phyloP scores from a whole-genome alignment of 805 yeast genomes.

The Metschnikowia continentalis region DNA sequence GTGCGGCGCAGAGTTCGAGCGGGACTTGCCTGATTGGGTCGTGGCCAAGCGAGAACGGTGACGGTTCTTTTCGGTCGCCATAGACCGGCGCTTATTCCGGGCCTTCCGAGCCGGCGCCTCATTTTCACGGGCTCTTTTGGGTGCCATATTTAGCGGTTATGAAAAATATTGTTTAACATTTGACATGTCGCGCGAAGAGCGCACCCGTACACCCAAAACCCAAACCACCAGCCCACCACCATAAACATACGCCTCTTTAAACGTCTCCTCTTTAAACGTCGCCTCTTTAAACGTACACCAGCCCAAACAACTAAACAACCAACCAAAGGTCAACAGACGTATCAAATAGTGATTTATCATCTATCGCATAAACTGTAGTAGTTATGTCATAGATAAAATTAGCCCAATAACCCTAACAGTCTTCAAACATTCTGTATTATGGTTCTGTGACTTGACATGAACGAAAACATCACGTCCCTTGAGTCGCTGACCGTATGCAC shows the following conservation, averaged over 20 bases:
- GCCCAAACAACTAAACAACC: no score
- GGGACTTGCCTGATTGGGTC: neutral
- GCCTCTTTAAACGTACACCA: no score
- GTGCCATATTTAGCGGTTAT: constrained; percentile 5
- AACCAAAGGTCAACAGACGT: no score
- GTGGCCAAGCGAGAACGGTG: neutral
- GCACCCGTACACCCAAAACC: neutral
- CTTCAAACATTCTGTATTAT: constrained; percentile 45
- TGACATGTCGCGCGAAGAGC: neutral
- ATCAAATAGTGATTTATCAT: no score
- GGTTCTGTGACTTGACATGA: constrained; percentile 28
- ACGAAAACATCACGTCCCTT: neutral
- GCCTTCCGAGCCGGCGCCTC: constrained; percentile 4
- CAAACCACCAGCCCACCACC: no score
- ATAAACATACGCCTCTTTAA: no score
- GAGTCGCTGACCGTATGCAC: neutral
- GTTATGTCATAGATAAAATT: no score
- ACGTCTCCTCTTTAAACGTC: no score
- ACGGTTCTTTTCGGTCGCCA: neutral
- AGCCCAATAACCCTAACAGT: constrained; percentile 17
- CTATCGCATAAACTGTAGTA: no score
- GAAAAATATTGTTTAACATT: neutral
- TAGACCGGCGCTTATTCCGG: constrained; percentile 1
- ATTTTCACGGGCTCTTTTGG: constrained; percentile 9
- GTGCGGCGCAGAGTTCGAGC: neutral